Conservation (phyloP, 306 rosid species). For the Pterocarpus santalinus region DNA sequence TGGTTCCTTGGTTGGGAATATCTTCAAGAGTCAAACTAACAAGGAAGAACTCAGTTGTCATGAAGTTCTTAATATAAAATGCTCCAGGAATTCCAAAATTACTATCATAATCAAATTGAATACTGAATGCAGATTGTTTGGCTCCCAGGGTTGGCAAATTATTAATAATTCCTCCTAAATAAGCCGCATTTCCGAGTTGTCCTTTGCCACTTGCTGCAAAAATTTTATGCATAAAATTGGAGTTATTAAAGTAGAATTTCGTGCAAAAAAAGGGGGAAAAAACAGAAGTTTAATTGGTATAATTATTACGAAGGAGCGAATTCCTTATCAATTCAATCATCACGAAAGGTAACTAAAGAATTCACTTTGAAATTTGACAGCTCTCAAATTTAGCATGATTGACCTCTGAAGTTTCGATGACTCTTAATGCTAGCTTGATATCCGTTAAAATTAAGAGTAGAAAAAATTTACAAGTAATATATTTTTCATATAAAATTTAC, state of each 20-base stretch:
- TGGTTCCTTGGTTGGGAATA: slow-evolving; percentile 53
- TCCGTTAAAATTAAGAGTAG: no score
- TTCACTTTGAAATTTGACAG: background rate
- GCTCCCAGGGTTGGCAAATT: slow-evolving; percentile 56
- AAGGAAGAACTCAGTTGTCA: slow-evolving; percentile 62
- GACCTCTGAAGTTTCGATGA: background rate
- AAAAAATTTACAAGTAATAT: no score
- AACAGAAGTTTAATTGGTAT: background rate
- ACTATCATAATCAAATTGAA: slow-evolving; percentile 58
- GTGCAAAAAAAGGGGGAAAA: background rate
- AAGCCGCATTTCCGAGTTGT: slow-evolving; percentile 55
- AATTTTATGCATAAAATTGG: background rate
- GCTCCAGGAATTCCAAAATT: slow-evolving; percentile 73
- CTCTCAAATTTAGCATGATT: background rate
- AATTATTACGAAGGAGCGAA: background rate
- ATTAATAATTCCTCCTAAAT: slow-evolving; percentile 53
- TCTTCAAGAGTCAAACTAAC: slow-evolving; percentile 67
- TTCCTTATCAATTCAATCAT: background rate
- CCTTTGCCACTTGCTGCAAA: slow-evolving; percentile 59
- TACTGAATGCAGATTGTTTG: slow-evolving; percentile 52
- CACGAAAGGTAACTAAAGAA: background rate
- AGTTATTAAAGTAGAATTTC: background rate
- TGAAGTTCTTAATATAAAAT: slow-evolving; percentile 56
- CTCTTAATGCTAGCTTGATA: no score
- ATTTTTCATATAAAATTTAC: no score